These are phyloP conservation scores for Silene conica DNA, from an alignment of 148 eudicot species.

Conservation along the genomic window DNA sequence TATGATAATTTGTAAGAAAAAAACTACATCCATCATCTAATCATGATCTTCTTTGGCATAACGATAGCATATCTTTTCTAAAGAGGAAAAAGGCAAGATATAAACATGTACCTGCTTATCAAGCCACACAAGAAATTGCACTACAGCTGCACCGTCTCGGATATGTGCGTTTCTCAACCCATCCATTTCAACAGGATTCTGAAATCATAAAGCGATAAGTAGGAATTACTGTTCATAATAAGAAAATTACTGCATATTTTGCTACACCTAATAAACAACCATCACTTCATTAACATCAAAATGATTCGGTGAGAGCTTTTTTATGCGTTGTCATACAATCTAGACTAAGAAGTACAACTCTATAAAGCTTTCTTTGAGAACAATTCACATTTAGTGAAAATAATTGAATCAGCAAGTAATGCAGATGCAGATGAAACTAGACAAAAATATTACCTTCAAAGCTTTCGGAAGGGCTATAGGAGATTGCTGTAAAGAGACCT, in stretches of 20 bases:
- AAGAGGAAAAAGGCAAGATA: neutral
- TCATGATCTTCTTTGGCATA: neutral
- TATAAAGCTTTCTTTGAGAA: neutral
- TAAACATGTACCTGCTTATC: constrained; percentile 67
- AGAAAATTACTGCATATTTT: neutral
- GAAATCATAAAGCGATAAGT: constrained; percentile 17
- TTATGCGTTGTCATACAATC: neutral
- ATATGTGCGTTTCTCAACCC: constrained; percentile 80
- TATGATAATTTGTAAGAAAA: neutral
- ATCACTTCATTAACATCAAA: neutral
- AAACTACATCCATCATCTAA: too few species aligned
- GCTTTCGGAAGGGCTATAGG: constrained; percentile 93
- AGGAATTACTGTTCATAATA: neutral
- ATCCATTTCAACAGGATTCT: constrained; percentile 91
- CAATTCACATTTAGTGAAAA: too few species aligned
- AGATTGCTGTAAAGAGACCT: constrained; percentile 71
- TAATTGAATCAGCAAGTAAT: neutral
- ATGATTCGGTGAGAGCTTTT: neutral
- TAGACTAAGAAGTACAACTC: neutral
- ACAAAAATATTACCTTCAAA: constrained; percentile 53
- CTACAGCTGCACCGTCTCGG: constrained; percentile 97
- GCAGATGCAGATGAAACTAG: neutral
- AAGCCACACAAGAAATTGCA: constrained; percentile 94
- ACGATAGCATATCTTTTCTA: neutral
- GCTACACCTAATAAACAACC: neutral